Conservation (phyloP, 73 alveolate genomes). For the Vitrella brassicaformis region DNA sequence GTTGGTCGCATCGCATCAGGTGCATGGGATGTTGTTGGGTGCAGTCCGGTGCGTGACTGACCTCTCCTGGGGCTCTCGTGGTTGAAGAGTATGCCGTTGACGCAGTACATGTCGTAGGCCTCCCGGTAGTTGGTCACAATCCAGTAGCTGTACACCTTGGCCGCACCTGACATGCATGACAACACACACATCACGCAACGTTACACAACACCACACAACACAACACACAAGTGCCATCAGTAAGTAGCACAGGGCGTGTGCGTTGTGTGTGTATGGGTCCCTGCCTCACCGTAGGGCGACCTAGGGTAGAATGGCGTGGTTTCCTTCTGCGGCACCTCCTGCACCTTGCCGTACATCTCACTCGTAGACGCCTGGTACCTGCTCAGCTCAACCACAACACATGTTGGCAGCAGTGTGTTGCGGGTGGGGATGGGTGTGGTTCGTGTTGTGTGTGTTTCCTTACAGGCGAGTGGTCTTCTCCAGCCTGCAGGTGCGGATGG, state of each 20-base stretch:
- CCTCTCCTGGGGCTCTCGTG: conserved; percentile 61
- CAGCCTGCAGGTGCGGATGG: conserved; percentile 23
- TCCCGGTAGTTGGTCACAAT: conserved; percentile 31
- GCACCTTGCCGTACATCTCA: conserved; percentile 58
- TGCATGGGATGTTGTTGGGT: too few relatives aligned
- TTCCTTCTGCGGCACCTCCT: conserved; percentile 18
- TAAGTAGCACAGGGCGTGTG: too few relatives aligned
- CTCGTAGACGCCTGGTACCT: conserved; percentile 49
- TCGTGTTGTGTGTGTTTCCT: too few relatives aligned
- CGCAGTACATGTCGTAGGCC: conserved; percentile 28
- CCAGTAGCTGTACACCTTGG: conserved; percentile 48
- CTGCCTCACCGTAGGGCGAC: conserved; percentile 49
- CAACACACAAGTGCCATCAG: too few relatives aligned
- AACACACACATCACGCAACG: too few relatives aligned
- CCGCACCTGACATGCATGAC: conserved; percentile 10
- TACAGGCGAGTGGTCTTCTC: conserved; percentile 33
- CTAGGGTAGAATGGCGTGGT: conserved; percentile 54
- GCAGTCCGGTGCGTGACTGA: conserved; percentile 26
- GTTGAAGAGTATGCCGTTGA: conserved; percentile 48
- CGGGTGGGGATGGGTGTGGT: too few relatives aligned
- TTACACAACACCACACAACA: too few relatives aligned
- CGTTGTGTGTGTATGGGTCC: too few relatives aligned
- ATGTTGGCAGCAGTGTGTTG: too few relatives aligned
- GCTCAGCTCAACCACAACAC: too few relatives aligned
- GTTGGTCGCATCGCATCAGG: neutral